Percentiles rank a stretch among this genome's conserved stretches.
phyloP scores from a whole-genome alignment of 768 basidiomycete genomes.

The Naganishia vaughanmartiniae region DNA sequence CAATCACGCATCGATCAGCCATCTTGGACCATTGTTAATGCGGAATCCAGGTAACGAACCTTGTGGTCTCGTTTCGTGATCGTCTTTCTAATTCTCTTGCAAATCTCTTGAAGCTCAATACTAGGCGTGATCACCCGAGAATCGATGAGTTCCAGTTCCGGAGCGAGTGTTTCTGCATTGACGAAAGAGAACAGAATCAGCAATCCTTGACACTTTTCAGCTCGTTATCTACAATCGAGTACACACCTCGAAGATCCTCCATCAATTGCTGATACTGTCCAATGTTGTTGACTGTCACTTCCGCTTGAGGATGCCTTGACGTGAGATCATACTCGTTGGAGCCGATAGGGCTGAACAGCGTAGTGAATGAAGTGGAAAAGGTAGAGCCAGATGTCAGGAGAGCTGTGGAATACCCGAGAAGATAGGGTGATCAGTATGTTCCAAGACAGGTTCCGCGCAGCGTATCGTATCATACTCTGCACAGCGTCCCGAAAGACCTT shows the following conservation, averaged over 20 bases:
- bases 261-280: constrained; percentile 68
- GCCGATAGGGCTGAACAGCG: constrained; percentile 53
- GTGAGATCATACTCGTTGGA: constrained; percentile 69
- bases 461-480: constrained; percentile 58
- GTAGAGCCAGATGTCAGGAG: constrained; percentile 52
- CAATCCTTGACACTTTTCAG: neutral
- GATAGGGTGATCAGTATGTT: neutral
- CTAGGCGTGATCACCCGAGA: constrained; percentile 77
- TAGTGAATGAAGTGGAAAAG: constrained; percentile 52
- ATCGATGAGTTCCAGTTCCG: constrained; percentile 92
- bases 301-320: constrained; percentile 72
- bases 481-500: constrained; percentile 82
- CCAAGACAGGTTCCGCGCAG: neutral
- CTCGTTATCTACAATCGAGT: neutral
- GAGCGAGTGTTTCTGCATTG: constrained; percentile 62
- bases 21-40: neutral
- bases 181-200: neutral
- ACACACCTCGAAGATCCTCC: constrained; percentile 68
- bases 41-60: constrained; percentile 55
- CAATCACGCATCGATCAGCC: neutral
- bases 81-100: constrained; percentile 87
- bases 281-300: constrained; percentile 74
- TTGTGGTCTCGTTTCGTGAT: constrained; percentile 97
- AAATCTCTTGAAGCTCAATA: constrained; percentile 80
- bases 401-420: constrained; percentile 32